Evolutionary conservation across 2,329 filamentous ascomycete species (phyloP).

Genomic region (Nannizzia gypsea): DNA sequence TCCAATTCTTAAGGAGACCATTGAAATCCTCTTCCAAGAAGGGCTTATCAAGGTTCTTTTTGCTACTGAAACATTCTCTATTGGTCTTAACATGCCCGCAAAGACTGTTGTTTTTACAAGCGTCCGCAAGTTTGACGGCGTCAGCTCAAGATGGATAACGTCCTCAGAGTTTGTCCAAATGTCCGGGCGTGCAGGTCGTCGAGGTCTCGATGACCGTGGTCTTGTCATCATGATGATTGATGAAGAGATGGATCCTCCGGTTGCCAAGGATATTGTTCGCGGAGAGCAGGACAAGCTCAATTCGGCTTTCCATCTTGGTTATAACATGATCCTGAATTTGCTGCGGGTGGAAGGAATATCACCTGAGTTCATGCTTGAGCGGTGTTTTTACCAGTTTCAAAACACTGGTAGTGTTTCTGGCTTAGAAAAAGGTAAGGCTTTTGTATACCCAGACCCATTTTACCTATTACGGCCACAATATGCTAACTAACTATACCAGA

Average conservation of each 20-base stretch:
- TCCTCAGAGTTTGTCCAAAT: conserved; percentile 97
- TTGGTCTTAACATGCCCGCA: conserved; percentile 96
- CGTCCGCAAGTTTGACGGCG: conserved; percentile 88
- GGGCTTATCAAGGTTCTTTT: conserved; percentile 96
- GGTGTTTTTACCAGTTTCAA: conserved; percentile 97
- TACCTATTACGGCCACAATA: not conserved
- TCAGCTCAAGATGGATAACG: conserved; percentile 67
- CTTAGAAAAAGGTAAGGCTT: conserved; percentile 54
- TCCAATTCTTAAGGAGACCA: conserved; percentile 94
- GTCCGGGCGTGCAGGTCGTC: conserved; percentile 91
- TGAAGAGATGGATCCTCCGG: conserved; percentile 85
- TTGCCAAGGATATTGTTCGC: conserved; percentile 90
- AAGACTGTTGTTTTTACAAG: conserved; percentile 99
- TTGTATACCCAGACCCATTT: not conserved
- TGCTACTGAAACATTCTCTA: conserved; percentile 96
- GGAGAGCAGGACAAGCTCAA: conserved; percentile 95
- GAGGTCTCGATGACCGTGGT: conserved; percentile 93
- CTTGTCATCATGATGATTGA: conserved; percentile 99
- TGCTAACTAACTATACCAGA: conserved; percentile 41
- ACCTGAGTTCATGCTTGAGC: conserved; percentile 96
- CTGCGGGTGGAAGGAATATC: conserved; percentile 98
- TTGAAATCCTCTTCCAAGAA: conserved; percentile 98
- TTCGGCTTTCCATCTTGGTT: conserved; percentile 92
- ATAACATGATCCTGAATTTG: conserved; percentile 98
- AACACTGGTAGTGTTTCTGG: conserved; percentile 77